Conservation (phyloP, 2,329 filamentous ascomycete species). For the Xylaria multiplex region DNA sequence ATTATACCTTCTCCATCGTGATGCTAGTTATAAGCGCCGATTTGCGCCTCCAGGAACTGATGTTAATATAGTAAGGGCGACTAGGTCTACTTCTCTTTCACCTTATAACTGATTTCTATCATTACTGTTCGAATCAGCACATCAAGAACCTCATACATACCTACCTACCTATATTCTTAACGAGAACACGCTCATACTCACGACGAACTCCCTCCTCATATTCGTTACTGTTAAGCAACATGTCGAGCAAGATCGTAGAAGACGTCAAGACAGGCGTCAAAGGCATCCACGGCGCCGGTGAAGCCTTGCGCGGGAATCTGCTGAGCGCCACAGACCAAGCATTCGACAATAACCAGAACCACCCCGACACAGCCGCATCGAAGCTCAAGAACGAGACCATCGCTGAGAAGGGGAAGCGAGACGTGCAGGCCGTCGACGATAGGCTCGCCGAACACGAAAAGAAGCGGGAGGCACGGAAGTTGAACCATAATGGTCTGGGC, state of each 20-base stretch:
- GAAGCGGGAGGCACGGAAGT: conserved; percentile 31
- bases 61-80: conserved; percentile 11
- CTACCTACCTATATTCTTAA: neutral
- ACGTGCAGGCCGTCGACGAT: conserved; percentile 42
- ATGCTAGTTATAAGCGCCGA: neutral
- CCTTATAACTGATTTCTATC: neutral
- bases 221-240: conserved; percentile 29
- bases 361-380: conserved; percentile 41
- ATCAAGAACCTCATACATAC: neutral
- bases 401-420: conserved; percentile 44
- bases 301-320: conserved; percentile 47
- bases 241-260: conserved; percentile 46
- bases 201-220: neutral
- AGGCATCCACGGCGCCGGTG: conserved; percentile 48
- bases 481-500: conserved; percentile 1
- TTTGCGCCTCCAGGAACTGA: neutral
- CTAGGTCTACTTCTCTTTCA: neutral
- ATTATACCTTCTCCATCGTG: conserved; percentile 7
- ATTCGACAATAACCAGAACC: conserved; percentile 44
- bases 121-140: neutral
- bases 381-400: conserved; percentile 42
- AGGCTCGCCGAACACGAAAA: conserved; percentile 44
- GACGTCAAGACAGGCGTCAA: conserved; percentile 49
- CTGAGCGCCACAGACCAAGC: conserved; percentile 46
- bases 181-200: neutral